Percentiles rank a stretch among this genome's conserved stretches.
Evolutionary conservation across 2,329 filamentous ascomycete genomes (phyloP).

Genomic region (Biscogniauxia marginata): DNA sequence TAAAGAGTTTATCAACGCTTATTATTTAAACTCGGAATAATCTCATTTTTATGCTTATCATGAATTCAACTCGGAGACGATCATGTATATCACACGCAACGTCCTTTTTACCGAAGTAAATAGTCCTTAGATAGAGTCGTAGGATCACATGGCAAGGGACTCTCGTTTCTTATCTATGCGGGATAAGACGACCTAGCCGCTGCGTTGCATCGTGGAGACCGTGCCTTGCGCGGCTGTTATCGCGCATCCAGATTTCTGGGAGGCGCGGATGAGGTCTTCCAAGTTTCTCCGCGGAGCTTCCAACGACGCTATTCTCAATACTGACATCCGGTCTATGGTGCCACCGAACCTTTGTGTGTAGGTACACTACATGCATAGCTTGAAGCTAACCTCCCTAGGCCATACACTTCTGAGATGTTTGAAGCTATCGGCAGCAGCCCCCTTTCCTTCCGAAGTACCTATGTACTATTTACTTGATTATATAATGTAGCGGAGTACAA

Average conservation of each 20-base stretch:
- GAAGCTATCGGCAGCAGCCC: background rate
- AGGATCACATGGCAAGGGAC: too few relatives aligned
- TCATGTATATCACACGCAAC: too few relatives aligned
- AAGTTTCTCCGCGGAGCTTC: background rate
- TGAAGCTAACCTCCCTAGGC: too few relatives aligned
- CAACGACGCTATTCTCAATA: background rate
- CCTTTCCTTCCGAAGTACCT: background rate
- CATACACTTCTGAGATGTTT: too few relatives aligned
- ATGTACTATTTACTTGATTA: background rate
- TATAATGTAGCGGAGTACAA: background rate
- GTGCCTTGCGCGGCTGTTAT: background rate
- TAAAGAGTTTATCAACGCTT: background rate
- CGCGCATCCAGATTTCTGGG: background rate
- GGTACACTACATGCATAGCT: too few relatives aligned
- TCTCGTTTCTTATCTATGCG: too few relatives aligned
- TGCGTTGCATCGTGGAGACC: background rate
- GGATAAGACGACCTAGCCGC: background rate
- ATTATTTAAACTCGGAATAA: background rate
- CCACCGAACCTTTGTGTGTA: background rate
- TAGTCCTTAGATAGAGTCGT: too few relatives aligned
- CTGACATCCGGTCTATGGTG: background rate
- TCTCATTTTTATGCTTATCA: background rate
- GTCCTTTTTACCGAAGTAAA: too few relatives aligned
- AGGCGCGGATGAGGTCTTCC: background rate
- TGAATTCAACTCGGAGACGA: background rate